A percentile compares a stretch with the other conserved stretches of the same genome.
phyloP scores from a whole-genome alignment of 1,284 basidiomycete species.

The Trichosporon sp. region DNA sequence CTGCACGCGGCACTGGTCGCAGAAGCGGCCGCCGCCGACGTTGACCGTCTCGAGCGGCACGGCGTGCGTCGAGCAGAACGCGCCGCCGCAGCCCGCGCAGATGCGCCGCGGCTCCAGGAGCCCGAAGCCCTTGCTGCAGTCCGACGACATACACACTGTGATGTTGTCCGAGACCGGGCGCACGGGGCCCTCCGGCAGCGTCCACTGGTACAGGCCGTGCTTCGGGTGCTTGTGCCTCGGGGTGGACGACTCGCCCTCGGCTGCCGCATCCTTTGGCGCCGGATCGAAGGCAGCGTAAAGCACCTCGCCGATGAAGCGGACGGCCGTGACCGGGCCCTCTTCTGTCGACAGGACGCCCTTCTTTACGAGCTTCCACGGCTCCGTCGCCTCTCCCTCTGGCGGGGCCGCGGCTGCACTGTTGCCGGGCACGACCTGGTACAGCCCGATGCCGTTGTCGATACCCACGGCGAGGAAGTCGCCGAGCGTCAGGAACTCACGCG shows the following conservation, averaged over 20 bases:
- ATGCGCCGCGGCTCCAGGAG: conserved; percentile 45
- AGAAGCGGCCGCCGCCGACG: conserved; percentile 31
- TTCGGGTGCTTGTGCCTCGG: conserved; percentile 16
- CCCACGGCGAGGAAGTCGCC: conserved; percentile 45
- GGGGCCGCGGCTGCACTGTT: conserved; percentile 7
- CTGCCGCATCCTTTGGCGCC: neutral
- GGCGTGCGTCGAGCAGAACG: conserved; percentile 46
- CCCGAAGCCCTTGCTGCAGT: conserved; percentile 42
- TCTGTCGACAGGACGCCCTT: conserved; percentile 29
- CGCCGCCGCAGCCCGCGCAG: conserved; percentile 49
- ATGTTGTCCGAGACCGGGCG: conserved; percentile 42
- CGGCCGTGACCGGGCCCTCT: conserved; percentile 23
- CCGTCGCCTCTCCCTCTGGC: conserved; percentile 30
- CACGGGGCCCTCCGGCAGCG: conserved; percentile 43
- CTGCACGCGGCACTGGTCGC: conserved; percentile 39
- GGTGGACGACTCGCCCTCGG: neutral
- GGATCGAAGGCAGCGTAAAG: conserved; percentile 45
- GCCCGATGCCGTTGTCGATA: conserved; percentile 31
- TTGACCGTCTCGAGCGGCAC: conserved; percentile 43
- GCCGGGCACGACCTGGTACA: conserved; percentile 37
- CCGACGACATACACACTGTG: conserved; percentile 39
- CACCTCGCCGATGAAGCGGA: conserved; percentile 47
- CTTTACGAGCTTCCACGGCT: conserved; percentile 42
- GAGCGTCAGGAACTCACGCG: conserved; percentile 41
- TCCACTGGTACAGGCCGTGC: conserved; percentile 45